Evolutionary conservation across 139 green algal genomes (phyloP), one percentile per base, ranked within the genome.

Genomic region (Desmodesmus armatus): DNA sequence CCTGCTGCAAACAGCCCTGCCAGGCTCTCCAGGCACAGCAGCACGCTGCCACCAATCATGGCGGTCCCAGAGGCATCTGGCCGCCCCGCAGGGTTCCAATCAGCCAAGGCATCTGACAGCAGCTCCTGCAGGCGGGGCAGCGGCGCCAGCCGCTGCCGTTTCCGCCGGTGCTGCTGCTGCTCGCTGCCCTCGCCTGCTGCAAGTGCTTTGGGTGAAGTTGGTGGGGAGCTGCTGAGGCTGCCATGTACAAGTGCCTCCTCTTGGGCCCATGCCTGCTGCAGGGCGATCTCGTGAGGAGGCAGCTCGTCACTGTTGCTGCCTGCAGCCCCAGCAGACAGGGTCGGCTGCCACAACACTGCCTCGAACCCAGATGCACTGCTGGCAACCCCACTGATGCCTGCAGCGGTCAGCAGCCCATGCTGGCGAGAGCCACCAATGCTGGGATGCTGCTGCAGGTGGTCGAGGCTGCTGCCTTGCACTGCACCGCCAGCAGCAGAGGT

Each of bases 41-140:
- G 85, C 79, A 91, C 87, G 3, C 49, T 73, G 41, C 90, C 90
- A 35, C 90, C 89, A n/a, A 92, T 76, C 85, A 94, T 91, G 3
- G 85, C 79, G 43, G 40, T 84, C 9, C 89, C 89, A 5, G 29
- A 33, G 0, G 87, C 88, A 82, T 91, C 90, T 1, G 90, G 90
- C 51, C 90, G 82, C 23, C 90, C 90, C 5, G 63, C 51, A 29
- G 87, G 60, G 74, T 91, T 88, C 90, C 90, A 93, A 73, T 92
- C 88, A 35, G 60, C 37, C 21, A 9, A 31, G 0, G 88, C 88
- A 51, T 87, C 81, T 44, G 67, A 70, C 76, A 93, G 74, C 63
- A 91, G 86, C 17, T 51, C 1, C 0, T 17, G n/a, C 43, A 93
- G 82, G 27, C 75, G 41, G 6, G 65, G 41, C 37, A 81, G 71